Base-by-base conservation (phyloP, 2,329 filamentous ascomycete species). In the Neonectria punicea region DNA sequence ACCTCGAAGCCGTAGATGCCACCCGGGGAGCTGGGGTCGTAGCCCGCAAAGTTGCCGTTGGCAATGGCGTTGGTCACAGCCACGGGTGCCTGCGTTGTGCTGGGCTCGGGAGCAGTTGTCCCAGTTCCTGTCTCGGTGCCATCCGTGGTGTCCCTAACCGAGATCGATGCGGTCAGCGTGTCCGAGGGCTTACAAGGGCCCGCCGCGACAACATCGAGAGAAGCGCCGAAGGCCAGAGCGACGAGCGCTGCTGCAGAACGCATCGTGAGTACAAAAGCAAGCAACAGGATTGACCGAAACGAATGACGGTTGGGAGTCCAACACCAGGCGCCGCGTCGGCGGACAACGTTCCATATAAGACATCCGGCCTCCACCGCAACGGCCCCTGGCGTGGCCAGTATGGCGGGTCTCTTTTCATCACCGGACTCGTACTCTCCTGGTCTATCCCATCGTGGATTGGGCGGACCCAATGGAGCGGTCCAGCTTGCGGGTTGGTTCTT, bases 1-100 rank as follows among this genome's bases (percentile, higher is more conserved):
- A 66, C 70, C 28, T 67, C 30, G 18, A 69, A 73, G 7, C 46
- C 70, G n/a, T 69, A 69, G 13, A 73, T 73, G 3, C 69, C 71
- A 0, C 67, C 68, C 9, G 66, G 65, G 0, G 59, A 66, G 3
- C 53, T 62, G 13, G 70, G 69, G 16, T 73, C 62, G 9, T 71
- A 70, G 8, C 65, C 67, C 39, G 58, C 67, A 61, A 71, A 73
- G 56, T 69, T 69, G 18, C 71, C 71, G 18, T 71, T 71, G 1
- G 53, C 62, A 18, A 73, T 36, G 8, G 39, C 46, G 25, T 73
- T 73, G 2, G 58, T 67, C 3, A 66, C 61, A 4, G 68, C 8
- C 0, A 62, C 13, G 0, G 68, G 59, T 2, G 25, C 54, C 1
- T 32, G n/a, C 11, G 70, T 73, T 0, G 69, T 71, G 18, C 53